Evolutionary conservation across 192 early-diverging fungal genomes (phyloP).

Genomic region (Coemansia sp.): DNA sequence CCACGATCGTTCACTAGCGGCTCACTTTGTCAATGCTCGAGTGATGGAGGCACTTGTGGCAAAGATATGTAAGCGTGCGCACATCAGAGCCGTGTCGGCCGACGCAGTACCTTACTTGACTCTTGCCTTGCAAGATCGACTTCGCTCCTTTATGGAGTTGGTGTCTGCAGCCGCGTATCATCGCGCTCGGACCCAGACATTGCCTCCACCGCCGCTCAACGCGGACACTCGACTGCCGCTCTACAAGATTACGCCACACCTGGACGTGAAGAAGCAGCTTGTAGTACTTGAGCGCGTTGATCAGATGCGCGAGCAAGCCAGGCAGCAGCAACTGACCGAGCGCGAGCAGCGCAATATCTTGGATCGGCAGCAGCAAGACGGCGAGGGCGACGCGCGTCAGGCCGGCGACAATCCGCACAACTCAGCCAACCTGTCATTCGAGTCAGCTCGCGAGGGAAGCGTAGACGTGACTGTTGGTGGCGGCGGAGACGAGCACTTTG

Average conservation of each 20-base stretch:
- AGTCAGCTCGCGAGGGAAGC: neutral
- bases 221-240: slow-evolving; percentile 57
- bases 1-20: slow-evolving; percentile 20
- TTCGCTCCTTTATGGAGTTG: slow-evolving; percentile 63
- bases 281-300: slow-evolving; percentile 69
- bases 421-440: neutral
- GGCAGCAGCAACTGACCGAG: slow-evolving; percentile 52
- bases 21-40: slow-evolving; percentile 12
- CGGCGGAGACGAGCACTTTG: slow-evolving; percentile 3
- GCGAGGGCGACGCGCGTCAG: slow-evolving; percentile 6
- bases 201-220: slow-evolving; percentile 60
- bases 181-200: slow-evolving; percentile 61
- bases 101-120: slow-evolving; percentile 66
- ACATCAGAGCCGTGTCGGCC: slow-evolving; percentile 52
- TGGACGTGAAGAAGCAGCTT: slow-evolving; percentile 71
- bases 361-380: slow-evolving; percentile 22
- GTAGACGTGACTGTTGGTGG: neutral
- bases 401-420: neutral
- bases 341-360: slow-evolving; percentile 42
- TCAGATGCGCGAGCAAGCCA: slow-evolving; percentile 62
- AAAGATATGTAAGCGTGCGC: slow-evolving; percentile 11
- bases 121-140: slow-evolving; percentile 67
- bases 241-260: slow-evolving; percentile 66
- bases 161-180: slow-evolving; percentile 73
- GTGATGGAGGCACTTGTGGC: slow-evolving; percentile 22